phyloP scores from a whole-genome alignment of 768 basidiomycete species.

The Mycena metata region DNA sequence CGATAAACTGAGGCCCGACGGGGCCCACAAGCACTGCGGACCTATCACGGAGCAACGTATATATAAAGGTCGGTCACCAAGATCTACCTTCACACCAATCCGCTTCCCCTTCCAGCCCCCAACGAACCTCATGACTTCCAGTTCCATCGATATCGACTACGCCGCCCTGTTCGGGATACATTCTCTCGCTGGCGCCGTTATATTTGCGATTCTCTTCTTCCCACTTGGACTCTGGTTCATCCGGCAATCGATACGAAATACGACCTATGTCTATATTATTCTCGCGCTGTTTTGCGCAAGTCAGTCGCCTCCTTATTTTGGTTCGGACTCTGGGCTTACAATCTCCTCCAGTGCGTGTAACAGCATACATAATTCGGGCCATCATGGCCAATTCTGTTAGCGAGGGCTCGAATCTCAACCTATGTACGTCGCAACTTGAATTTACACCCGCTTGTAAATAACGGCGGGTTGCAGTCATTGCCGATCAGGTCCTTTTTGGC shows the following conservation, averaged over 20 bases:
- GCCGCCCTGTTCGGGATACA: conserved; percentile 50
- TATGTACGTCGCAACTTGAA: too few relatives aligned
- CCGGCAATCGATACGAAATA: conserved; percentile 46
- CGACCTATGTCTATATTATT: conserved; percentile 51
- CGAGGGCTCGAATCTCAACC: not conserved
- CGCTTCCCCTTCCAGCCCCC: too few relatives aligned
- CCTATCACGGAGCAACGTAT: too few relatives aligned
- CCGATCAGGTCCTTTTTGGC: conserved; percentile 54
- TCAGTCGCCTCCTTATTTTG: conserved; percentile 39
- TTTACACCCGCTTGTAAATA: too few relatives aligned
- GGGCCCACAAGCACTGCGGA: too few relatives aligned
- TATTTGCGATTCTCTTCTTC: conserved; percentile 53
- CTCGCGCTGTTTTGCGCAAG: conserved; percentile 55
- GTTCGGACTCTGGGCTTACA: not conserved
- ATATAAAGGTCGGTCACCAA: too few relatives aligned
- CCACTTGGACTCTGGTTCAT: conserved; percentile 50
- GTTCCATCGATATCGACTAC: conserved; percentile 42
- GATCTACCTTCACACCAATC: too few relatives aligned
- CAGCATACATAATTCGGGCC: conserved; percentile 57
- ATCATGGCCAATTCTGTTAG: conserved; percentile 47
- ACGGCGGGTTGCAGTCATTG: conserved; percentile 42
- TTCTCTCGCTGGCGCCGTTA: conserved; percentile 50
- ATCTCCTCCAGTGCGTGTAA: conserved; percentile 51
- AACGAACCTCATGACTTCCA: too few relatives aligned
- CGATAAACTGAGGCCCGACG: too few relatives aligned